These are phyloP conservation scores for Wickerhamomyces kurtzmanii DNA, from an alignment of 805 yeast genomes.

Conservation along the genomic window DNA sequence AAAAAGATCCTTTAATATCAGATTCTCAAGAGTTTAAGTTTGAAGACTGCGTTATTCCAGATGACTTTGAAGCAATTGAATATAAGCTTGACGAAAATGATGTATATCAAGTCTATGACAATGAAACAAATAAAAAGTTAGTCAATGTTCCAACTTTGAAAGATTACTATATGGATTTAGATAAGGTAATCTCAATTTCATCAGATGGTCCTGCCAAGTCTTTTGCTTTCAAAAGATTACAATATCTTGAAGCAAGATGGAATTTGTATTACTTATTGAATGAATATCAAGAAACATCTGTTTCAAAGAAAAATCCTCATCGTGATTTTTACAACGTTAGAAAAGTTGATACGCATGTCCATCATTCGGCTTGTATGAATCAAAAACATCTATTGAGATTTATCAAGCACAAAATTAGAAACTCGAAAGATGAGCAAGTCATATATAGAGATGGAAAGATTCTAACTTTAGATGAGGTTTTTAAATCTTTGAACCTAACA, in stretches of 20 bases:
- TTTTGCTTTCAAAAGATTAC: slow-evolving; percentile 88
- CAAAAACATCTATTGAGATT: slow-evolving; percentile 93
- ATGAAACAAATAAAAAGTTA: slow-evolving; percentile 19
- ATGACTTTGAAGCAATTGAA: slow-evolving; percentile 34
- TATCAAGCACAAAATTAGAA: slow-evolving; percentile 89
- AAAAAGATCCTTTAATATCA: slow-evolving; percentile 26
- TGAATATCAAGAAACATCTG: slow-evolving; percentile 87
- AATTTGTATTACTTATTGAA: slow-evolving; percentile 79
- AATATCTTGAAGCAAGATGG: slow-evolving; percentile 96
- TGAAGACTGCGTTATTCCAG: slow-evolving; percentile 31
- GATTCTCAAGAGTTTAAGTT: slow-evolving; percentile 33
- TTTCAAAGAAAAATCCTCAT: slow-evolving; percentile 88
- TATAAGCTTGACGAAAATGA: slow-evolving; percentile 50
- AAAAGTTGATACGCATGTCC: slow-evolving; percentile 97
- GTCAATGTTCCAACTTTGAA: slow-evolving; percentile 69
- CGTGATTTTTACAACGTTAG: slow-evolving; percentile 95
- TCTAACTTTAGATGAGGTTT: slow-evolving; percentile 80
- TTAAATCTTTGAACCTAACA: slow-evolving; percentile 79
- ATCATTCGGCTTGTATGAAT: slow-evolving; percentile 98
- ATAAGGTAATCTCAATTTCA: slow-evolving; percentile 59
- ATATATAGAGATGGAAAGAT: slow-evolving; percentile 89
- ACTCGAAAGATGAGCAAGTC: slow-evolving; percentile 78
- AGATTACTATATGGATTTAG: slow-evolving; percentile 82
- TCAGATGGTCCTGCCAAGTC: slow-evolving; percentile 96
- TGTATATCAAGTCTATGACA: slow-evolving; percentile 53